Evolutionary conservation across 2,329 filamentous ascomycete species (phyloP).

Genomic region (Seiridium unicorne): DNA sequence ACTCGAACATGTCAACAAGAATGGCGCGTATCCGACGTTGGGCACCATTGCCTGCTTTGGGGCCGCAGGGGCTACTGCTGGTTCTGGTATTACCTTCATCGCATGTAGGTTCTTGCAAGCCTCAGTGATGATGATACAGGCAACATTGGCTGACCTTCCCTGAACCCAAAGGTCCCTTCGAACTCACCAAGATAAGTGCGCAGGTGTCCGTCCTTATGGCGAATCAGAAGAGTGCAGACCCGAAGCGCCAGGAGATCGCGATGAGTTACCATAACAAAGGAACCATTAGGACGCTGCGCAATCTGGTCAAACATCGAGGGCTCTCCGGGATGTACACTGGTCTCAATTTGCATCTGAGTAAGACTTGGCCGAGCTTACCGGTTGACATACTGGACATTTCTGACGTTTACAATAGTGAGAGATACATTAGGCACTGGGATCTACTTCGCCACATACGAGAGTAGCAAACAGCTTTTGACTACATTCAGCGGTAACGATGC

Average conservation of each 20-base stretch:
- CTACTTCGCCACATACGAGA: slow-evolving; percentile 89
- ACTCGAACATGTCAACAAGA: slow-evolving; percentile 68
- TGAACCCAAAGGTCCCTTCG: slow-evolving; percentile 64
- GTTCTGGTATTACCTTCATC: slow-evolving; percentile 75
- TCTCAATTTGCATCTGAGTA: slow-evolving; percentile 75
- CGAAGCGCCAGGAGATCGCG: slow-evolving; percentile 57
- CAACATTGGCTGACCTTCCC: background rate
- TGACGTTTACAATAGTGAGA: slow-evolving; percentile 47
- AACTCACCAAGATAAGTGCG: slow-evolving; percentile 84
- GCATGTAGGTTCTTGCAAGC: slow-evolving; percentile 55
- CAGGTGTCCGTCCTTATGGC: slow-evolving; percentile 81
- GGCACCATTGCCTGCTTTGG: slow-evolving; percentile 76
- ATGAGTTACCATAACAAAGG: slow-evolving; percentile 76
- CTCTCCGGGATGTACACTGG: slow-evolving; percentile 75
- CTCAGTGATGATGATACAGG: background rate
- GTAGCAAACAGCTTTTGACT: slow-evolving; percentile 76
- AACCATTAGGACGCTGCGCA: slow-evolving; percentile 72
- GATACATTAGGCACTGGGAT: slow-evolving; percentile 82
- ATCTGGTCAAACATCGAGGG: slow-evolving; percentile 74
- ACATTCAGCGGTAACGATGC: slow-evolving; percentile 70
- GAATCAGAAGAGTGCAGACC: slow-evolving; percentile 45
- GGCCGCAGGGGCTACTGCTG: slow-evolving; percentile 74
- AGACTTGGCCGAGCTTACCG: slow-evolving; percentile 30
- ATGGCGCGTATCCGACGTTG: slow-evolving; percentile 68
- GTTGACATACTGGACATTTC: background rate